These are phyloP conservation scores for Capronia epimyces DNA, from an alignment of 2,329 filamentous ascomycete genomes.

Conservation along the genomic window DNA sequence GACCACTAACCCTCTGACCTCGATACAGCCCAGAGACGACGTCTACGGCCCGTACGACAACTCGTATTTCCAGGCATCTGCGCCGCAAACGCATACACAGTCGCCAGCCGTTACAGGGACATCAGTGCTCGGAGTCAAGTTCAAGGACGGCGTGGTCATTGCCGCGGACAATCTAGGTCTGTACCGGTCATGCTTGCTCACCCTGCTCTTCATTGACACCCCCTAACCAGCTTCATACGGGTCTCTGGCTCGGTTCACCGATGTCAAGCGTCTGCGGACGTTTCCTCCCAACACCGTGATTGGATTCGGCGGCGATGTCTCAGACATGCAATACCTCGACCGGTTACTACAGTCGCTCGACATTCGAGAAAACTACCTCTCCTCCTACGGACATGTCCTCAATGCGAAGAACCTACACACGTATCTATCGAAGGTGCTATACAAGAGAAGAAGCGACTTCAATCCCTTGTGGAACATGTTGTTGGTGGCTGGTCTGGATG, in stretches of 20 bases:
- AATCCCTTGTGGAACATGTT: constrained; percentile 97
- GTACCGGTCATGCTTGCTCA: constrained; percentile 26
- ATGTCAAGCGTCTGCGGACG: constrained; percentile 87
- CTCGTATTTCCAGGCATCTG: constrained; percentile 67
- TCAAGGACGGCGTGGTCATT: constrained; percentile 91
- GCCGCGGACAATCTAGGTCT: constrained; percentile 92
- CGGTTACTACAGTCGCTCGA: constrained; percentile 78
- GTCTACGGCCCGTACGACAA: constrained; percentile 90
- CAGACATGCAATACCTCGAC: constrained; percentile 98
- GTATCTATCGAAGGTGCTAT: constrained; percentile 93
- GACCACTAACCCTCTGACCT: constrained; percentile 35
- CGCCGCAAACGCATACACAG: constrained; percentile 81
- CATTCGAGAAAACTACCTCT: constrained; percentile 80
- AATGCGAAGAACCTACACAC: constrained; percentile 93
- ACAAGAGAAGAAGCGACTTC: constrained; percentile 90
- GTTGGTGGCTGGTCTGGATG: constrained; percentile 82
- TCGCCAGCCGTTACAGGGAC: constrained; percentile 92
- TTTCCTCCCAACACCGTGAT: constrained; percentile 81
- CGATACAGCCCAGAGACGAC: constrained; percentile 81
- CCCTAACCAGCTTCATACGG: constrained; percentile 78
- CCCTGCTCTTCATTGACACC: constrained; percentile 3
- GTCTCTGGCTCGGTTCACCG: constrained; percentile 90
- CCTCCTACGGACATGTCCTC: constrained; percentile 50
- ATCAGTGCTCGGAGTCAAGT: constrained; percentile 91
- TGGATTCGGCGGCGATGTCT: constrained; percentile 94